phyloP scores from a whole-genome alignment of 2,329 filamentous ascomycete species.

The Meredithiella fracta region DNA sequence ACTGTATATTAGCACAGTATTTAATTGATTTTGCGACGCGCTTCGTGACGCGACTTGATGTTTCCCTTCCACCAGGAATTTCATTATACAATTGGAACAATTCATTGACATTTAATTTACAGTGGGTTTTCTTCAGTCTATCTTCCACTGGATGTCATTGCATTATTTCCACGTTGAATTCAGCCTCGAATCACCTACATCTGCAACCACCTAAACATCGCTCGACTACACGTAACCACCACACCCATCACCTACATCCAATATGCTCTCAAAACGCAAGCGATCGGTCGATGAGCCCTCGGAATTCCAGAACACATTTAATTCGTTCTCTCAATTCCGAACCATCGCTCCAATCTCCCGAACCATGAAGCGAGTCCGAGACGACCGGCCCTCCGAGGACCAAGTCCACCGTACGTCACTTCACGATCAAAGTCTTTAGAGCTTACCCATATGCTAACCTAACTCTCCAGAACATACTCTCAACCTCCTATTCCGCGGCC shows the following conservation, averaged over 20 bases:
- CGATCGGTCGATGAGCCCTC: slow-evolving; percentile 38
- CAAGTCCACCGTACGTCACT: slow-evolving; percentile 36
- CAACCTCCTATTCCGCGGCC: slow-evolving; percentile 40
- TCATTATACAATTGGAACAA: too few relatives aligned
- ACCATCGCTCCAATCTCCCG: slow-evolving; percentile 24
- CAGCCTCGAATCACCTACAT: too few relatives aligned
- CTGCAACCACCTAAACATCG: too few relatives aligned
- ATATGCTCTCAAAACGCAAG: slow-evolving; percentile 46
- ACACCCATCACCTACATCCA: slow-evolving; percentile 1
- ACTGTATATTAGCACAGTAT: slow-evolving; percentile 2
- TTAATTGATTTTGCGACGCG: slow-evolving; percentile 8
- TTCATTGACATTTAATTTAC: too few relatives aligned
- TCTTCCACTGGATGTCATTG: too few relatives aligned
- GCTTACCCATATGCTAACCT: slow-evolving; percentile 14
- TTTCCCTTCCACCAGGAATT: too few relatives aligned
- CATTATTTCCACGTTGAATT: too few relatives aligned
- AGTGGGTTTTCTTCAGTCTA: too few relatives aligned
- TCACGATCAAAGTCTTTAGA: not conserved
- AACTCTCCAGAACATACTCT: slow-evolving; percentile 35
- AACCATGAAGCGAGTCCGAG: slow-evolving; percentile 44
- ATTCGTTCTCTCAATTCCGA: not conserved
- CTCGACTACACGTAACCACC: too few relatives aligned
- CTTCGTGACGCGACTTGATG: not conserved
- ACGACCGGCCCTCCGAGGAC: slow-evolving; percentile 39
- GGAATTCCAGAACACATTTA: slow-evolving; percentile 22